These are phyloP conservation scores for Novymonas esmeraldas DNA, from an alignment of 208 protist genomes.

Conservation along the genomic window DNA sequence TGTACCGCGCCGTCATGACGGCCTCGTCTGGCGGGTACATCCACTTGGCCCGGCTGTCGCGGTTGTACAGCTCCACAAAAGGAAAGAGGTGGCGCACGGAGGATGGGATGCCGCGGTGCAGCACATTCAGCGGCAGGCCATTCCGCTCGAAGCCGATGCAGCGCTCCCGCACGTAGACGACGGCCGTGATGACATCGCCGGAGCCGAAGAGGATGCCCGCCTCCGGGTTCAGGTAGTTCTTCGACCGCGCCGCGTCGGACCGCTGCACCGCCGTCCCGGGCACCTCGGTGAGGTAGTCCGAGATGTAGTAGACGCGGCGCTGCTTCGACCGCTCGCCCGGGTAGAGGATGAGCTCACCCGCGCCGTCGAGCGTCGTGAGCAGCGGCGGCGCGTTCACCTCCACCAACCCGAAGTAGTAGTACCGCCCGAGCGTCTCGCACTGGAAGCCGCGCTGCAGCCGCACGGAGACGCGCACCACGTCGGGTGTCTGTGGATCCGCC, in stretches of 20 bases:
- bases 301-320: slow-evolving; percentile 54
- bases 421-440: slow-evolving; percentile 72
- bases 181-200: slow-evolving; percentile 85
- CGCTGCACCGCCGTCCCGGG: slow-evolving; percentile 47
- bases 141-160: slow-evolving; percentile 83
- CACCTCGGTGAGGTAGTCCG: slow-evolving; percentile 65
- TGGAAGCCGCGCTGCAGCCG: slow-evolving; percentile 61
- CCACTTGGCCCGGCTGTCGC: slow-evolving; percentile 71
- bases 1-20: slow-evolving; percentile 57
- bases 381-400: slow-evolving; percentile 27
- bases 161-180: slow-evolving; percentile 55
- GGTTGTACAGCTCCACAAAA: slow-evolving; percentile 85
- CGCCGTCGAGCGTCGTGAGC: slow-evolving; percentile 12
- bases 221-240: slow-evolving; percentile 72
- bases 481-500: slow-evolving; percentile 50
- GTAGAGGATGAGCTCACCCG: slow-evolving; percentile 32
- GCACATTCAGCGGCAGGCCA: slow-evolving; percentile 66
- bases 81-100: slow-evolving; percentile 69
- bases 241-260: slow-evolving; percentile 27
- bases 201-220: slow-evolving; percentile 80
- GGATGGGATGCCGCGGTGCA: slow-evolving; percentile 60
- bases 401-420: slow-evolving; percentile 78
- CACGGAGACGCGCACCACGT: slow-evolving; percentile 73
- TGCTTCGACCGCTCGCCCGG: slow-evolving; percentile 57
- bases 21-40: slow-evolving; percentile 71